Conservation (phyloP, 805 yeast genomes). For the Hermanozyma aechmeae region DNA sequence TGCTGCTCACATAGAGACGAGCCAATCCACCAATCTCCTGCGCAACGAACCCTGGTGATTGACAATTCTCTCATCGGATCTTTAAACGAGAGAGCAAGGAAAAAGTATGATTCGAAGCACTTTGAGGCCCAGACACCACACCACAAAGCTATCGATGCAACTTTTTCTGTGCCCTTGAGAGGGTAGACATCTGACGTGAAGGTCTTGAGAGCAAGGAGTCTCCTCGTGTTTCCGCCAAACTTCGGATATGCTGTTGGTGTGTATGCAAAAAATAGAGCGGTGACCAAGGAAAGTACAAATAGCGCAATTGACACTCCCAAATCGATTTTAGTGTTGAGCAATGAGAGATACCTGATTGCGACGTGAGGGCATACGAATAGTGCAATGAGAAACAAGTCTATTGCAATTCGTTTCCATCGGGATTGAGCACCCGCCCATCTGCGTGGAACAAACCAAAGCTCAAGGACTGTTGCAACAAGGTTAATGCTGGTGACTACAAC, state of each 20-base stretch:
- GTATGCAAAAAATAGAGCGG: conserved; percentile 48
- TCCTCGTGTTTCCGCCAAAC: too few relatives aligned
- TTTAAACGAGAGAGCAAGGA: conserved; percentile 58
- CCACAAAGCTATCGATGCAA: conserved; percentile 68
- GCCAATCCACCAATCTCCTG: conserved; percentile 53
- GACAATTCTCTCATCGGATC: conserved; percentile 68
- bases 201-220: conserved; percentile 18
- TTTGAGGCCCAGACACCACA: conserved; percentile 56
- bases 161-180: conserved; percentile 42
- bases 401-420: conserved; percentile 37
- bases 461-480: conserved; percentile 46
- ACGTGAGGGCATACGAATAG: too few relatives aligned
- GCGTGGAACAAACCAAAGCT: conserved; percentile 59
- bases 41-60: conserved; percentile 47
- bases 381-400: too few relatives aligned
- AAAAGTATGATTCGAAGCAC: conserved; percentile 70
- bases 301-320: conserved; percentile 44
- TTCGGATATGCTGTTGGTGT: conserved; percentile 55
- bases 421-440: conserved; percentile 66
- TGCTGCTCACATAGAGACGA: conserved; percentile 44
- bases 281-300: conserved; percentile 43
- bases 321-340: conserved; percentile 22
- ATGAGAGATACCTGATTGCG: too few relatives aligned
- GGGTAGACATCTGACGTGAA: conserved; percentile 55
- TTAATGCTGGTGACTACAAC: conserved; percentile 46